Evolutionary conservation across 2,329 filamentous ascomycete species (phyloP).

Genomic region (Fusarium nelsonii): DNA sequence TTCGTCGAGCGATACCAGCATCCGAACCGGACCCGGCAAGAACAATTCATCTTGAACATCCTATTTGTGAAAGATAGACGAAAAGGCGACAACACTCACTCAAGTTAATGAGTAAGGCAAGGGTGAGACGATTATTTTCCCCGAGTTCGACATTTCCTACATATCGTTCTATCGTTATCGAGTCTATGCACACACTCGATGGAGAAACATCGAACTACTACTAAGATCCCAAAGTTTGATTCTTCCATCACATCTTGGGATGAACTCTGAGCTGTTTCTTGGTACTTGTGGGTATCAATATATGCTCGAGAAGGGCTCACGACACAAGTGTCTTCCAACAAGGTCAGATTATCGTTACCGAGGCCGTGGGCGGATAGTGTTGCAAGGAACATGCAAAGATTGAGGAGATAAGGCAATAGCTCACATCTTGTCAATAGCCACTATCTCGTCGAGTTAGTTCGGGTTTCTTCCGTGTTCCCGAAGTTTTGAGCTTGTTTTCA

Average conservation of each 20-base stretch:
- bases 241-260: not conserved
- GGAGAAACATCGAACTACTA: not conserved
- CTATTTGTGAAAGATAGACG: conserved; percentile 18
- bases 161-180: conserved; percentile 2
- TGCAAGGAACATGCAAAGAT: not conserved
- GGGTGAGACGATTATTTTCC: conserved; percentile 39
- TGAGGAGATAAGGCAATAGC: not conserved
- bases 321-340: not conserved
- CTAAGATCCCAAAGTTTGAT: not conserved
- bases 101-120: conserved; percentile 26
- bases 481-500: not conserved
- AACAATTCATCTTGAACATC: conserved; percentile 22
- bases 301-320: not conserved
- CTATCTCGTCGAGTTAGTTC: not conserved
- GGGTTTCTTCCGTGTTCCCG: not conserved
- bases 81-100: conserved; percentile 5
- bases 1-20: conserved; percentile 37
- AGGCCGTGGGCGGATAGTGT: not conserved
- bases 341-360: not conserved
- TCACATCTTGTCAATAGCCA: not conserved
- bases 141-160: conserved; percentile 20
- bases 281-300: not conserved
- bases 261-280: not conserved
- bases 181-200: conserved; percentile 2
- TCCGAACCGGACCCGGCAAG: conserved; percentile 32